These are phyloP conservation scores for Tricholoma flavovirens DNA, from an alignment of 768 basidiomycete genomes.

Conservation along the genomic window DNA sequence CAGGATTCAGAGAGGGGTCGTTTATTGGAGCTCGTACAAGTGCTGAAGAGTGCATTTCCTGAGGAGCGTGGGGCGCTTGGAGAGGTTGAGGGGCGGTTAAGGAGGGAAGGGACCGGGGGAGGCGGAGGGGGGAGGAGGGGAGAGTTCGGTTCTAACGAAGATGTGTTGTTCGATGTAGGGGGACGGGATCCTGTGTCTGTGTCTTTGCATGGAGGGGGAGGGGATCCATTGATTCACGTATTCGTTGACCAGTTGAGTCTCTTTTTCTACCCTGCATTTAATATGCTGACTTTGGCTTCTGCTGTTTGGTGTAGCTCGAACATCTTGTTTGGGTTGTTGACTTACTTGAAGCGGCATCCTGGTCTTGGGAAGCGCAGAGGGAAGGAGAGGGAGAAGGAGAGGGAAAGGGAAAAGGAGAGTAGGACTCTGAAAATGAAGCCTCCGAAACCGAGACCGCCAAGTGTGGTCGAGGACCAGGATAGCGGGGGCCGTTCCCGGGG, in stretches of 20 bases:
- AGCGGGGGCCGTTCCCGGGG: too few relatives aligned
- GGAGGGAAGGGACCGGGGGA: not conserved
- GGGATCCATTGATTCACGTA: slow-evolving; percentile 34
- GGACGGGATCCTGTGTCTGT: slow-evolving; percentile 13
- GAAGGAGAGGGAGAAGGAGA: not conserved
- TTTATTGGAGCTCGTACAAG: slow-evolving; percentile 3
- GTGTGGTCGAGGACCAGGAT: not conserved
- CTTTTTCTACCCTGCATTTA: slow-evolving; percentile 2
- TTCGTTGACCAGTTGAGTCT: slow-evolving; percentile 57
- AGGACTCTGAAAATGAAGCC: not conserved
- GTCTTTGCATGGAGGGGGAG: slow-evolving; percentile 22
- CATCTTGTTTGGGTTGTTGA: slow-evolving; percentile 79
- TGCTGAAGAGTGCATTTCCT: slow-evolving; percentile 8
- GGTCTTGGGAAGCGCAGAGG: not conserved
- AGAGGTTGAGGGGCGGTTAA: slow-evolving; percentile 8
- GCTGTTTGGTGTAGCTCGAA: slow-evolving; percentile 59
- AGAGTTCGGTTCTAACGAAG: slow-evolving; percentile 14
- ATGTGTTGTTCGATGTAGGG: not conserved
- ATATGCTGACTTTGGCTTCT: slow-evolving; percentile 15
- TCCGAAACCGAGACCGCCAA: slow-evolving; percentile 2
- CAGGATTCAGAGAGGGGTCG: too few relatives aligned
- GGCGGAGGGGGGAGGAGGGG: too few relatives aligned
- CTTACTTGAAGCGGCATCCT: slow-evolving; percentile 56
- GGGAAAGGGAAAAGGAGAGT: not conserved
- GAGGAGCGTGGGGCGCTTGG: slow-evolving; percentile 5